phyloP scores from a whole-genome alignment of 2,329 filamentous ascomycete genomes.

The Leptosphaerulina australis region DNA sequence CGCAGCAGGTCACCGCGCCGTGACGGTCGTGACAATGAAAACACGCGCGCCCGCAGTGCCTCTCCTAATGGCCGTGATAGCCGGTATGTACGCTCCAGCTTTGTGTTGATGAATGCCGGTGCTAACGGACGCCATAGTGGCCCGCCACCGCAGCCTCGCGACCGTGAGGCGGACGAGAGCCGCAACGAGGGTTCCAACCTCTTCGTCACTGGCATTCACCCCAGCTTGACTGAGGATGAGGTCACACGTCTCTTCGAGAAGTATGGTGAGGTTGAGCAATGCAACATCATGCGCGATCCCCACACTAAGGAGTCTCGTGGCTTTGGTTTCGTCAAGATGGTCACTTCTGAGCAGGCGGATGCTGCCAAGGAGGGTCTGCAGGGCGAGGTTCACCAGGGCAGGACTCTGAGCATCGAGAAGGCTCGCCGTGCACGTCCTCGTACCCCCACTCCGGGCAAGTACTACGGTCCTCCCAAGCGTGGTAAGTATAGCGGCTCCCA shows the following conservation, averaged over 20 bases:
- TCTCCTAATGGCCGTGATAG: slow-evolving; percentile 64
- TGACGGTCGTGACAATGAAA: slow-evolving; percentile 57
- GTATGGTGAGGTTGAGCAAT: slow-evolving; percentile 98
- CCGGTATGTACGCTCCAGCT: slow-evolving; percentile 36
- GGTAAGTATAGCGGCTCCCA: slow-evolving; percentile 63
- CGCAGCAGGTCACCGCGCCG: slow-evolving; percentile 69
- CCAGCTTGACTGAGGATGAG: slow-evolving; percentile 85
- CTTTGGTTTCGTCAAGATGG: slow-evolving; percentile 99
- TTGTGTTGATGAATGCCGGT: background rate
- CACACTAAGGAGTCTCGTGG: slow-evolving; percentile 98
- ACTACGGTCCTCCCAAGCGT: slow-evolving; percentile 97
- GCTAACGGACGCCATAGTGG: slow-evolving; percentile 49
- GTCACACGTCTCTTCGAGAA: slow-evolving; percentile 97
- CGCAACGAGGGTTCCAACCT: slow-evolving; percentile 96
- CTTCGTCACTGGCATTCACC: slow-evolving; percentile 98
- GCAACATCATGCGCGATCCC: slow-evolving; percentile 99
- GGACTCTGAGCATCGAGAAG: slow-evolving; percentile 98
- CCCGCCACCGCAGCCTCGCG: slow-evolving; percentile 55
- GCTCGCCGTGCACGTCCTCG: slow-evolving; percentile 92
- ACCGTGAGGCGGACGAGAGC: slow-evolving; percentile 76
- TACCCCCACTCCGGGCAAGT: slow-evolving; percentile 97
- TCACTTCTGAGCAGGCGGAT: slow-evolving; percentile 91
- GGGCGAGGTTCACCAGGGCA: slow-evolving; percentile 92
- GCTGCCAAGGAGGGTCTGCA: slow-evolving; percentile 95
- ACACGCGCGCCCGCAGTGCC: slow-evolving; percentile 67